These are phyloP conservation scores for Calophaca sinica DNA, from an alignment of 306 rosid species.

Conservation along the genomic window DNA sequence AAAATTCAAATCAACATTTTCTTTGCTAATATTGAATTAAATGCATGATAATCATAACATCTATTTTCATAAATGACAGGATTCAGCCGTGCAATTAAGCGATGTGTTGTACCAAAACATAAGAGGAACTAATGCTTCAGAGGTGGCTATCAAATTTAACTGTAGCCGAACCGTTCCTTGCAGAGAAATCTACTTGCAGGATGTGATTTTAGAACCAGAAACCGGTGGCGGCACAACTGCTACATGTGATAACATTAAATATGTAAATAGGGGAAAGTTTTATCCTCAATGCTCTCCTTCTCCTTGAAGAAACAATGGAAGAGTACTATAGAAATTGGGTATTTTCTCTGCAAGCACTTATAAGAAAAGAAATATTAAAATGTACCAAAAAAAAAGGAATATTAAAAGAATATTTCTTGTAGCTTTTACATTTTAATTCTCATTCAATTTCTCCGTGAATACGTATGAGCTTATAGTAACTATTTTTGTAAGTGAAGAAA, in stretches of 20 bases:
- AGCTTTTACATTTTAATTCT: no score
- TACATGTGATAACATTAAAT: constrained; percentile 65
- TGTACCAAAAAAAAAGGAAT: no score
- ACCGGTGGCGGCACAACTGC: constrained; percentile 56
- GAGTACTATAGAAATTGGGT: background rate
- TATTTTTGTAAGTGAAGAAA: no score
- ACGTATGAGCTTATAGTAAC: no score
- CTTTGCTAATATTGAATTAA: background rate
- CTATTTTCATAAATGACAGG: constrained; percentile 45
- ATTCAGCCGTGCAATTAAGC: constrained; percentile 67
- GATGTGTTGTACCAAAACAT: constrained; percentile 69
- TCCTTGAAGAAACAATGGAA: background rate
- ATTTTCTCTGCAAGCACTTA: background rate
- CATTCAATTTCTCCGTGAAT: no score
- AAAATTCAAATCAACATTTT: background rate
- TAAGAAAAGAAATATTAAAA: background rate
- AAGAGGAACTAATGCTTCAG: constrained; percentile 78
- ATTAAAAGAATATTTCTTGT: no score
- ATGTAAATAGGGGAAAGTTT: constrained; percentile 55
- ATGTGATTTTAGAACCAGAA: constrained; percentile 56
- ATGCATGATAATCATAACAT: background rate
- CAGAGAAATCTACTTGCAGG: constrained; percentile 50
- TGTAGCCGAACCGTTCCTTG: constrained; percentile 76
- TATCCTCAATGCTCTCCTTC: constrained; percentile 64
- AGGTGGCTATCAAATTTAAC: constrained; percentile 70